Evolutionary conservation across 2,329 filamentous ascomycete genomes (phyloP).

Genomic region (Fusarium torreyae): DNA sequence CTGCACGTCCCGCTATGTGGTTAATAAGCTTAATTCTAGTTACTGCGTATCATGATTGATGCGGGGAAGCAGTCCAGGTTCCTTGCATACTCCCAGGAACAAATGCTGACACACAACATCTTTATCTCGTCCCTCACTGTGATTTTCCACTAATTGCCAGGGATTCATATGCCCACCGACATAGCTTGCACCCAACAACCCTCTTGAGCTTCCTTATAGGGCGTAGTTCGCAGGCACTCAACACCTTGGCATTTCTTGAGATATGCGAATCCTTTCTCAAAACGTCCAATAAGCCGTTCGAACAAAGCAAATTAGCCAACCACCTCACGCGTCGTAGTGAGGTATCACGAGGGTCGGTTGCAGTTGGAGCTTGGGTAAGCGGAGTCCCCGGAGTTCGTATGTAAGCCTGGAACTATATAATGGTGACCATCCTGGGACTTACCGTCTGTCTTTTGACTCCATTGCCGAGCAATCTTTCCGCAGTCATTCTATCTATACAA

Average conservation of each 20-base stretch:
- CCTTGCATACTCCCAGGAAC: constrained; percentile 10
- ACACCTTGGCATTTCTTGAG: constrained; percentile 15
- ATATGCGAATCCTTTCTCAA: background rate
- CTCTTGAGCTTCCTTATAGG: constrained; percentile 25
- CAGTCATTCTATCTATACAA: background rate
- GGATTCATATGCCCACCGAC: background rate
- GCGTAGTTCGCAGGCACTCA: constrained; percentile 15
- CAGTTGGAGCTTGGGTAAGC: background rate
- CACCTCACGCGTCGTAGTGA: background rate
- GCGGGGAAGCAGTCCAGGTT: constrained; percentile 12
- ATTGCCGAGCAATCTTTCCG: background rate
- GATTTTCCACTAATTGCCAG: background rate
- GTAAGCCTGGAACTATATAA: constrained; percentile 1
- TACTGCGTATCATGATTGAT: background rate
- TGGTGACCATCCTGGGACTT: background rate
- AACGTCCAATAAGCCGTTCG: background rate
- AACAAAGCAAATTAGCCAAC: background rate
- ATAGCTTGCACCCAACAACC: constrained; percentile 4
- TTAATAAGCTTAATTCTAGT: too few species aligned
- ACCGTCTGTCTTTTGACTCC: background rate
- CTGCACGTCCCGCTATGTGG: too few species aligned
- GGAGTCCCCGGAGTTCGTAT: background rate
- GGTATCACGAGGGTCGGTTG: background rate
- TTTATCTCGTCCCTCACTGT: background rate
- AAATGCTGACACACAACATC: constrained; percentile 1